These are phyloP conservation scores for Nyssa sinensis DNA, from an alignment of 148 eudicot species.

Conservation along the genomic window DNA sequence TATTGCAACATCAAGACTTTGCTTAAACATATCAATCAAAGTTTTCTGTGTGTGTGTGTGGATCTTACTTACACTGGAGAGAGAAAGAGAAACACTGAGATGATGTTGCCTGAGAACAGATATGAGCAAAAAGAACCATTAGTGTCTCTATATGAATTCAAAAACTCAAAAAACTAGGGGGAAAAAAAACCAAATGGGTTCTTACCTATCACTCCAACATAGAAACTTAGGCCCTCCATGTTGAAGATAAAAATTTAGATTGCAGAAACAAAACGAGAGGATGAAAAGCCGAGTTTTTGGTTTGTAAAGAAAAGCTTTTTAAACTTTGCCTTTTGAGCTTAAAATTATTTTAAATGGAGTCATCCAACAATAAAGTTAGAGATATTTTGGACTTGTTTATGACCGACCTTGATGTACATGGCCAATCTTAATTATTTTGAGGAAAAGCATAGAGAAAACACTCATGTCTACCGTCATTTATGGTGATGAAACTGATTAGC, in stretches of 20 bases:
- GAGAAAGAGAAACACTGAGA: constrained; percentile 47
- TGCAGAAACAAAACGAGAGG: background rate
- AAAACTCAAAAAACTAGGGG: background rate
- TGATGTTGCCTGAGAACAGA: constrained; percentile 44
- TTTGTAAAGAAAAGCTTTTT: background rate
- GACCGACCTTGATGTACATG: too few relatives aligned
- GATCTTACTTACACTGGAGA: constrained; percentile 58
- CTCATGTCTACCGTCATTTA: too few relatives aligned
- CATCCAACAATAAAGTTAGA: background rate
- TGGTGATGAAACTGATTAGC: too few relatives aligned
- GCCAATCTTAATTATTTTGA: too few relatives aligned
- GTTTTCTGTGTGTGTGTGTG: too few relatives aligned
- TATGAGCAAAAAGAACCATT: background rate
- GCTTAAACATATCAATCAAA: too few relatives aligned
- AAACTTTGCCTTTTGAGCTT: background rate
- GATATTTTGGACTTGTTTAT: too few relatives aligned
- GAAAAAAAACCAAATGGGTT: background rate
- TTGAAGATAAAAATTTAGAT: background rate
- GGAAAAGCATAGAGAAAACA: too few relatives aligned
- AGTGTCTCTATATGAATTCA: background rate
- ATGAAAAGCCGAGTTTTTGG: too few relatives aligned
- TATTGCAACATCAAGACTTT: too few relatives aligned
- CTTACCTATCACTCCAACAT: constrained; percentile 35
- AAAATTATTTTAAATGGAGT: background rate
- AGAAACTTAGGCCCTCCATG: constrained; percentile 28